Base-by-base conservation (phyloP, 495 filamentous ascomycete genomes). In the Lasiosphaeria miniovina region DNA sequence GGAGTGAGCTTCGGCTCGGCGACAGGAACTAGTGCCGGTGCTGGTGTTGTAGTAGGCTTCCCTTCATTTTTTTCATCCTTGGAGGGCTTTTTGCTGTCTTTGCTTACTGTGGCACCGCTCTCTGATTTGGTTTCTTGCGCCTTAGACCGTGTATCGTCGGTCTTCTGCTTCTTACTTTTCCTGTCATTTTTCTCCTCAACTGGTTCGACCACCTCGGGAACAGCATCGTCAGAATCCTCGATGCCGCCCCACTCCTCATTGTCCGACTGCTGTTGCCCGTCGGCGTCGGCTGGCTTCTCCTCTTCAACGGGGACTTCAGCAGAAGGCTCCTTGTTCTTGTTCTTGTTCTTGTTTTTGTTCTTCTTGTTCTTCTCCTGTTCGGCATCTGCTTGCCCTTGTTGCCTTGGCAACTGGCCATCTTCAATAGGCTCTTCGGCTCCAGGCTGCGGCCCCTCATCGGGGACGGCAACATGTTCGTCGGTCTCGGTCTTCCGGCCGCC, bases 1-100 rank as follows among this genome's bases (percentile, higher is more conserved):
- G 94, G 92, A 0, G 94, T 98, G 59, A 98, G 82, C 54, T 84
- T 87, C 41, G 75, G 46, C 31, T 55, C 71, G 66, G 71, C 50
- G 62, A 63, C 52, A 52, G 66, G 62, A 32, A 68, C 57, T 14
- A 68, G 52, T 36, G 65, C 51, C 4, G 68, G 36, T 12, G 59
- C 59, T 43, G 64, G 66, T 46, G 31, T 62, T 65, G 55, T 11
- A 17, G n/a, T 57, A 52, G 56, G 4, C 14, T 41, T 34, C n/a
- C 51, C 34, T 9, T 58, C 56, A 48, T 61, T 65, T 17, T 55
- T 45, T 33, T 59, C 52, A 33, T 61, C 45, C 36, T 61, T 58
- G 36, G 24, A 24, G 24, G 24, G 24, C 24, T 24, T 24, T 24
- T 24, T 24, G 24, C 24, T 24, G 24, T 24, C 24, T 24, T 24